Evolutionary conservation across 371 early-diverging fungal species (phyloP).

Genomic region (Umbelopsis sp.): DNA sequence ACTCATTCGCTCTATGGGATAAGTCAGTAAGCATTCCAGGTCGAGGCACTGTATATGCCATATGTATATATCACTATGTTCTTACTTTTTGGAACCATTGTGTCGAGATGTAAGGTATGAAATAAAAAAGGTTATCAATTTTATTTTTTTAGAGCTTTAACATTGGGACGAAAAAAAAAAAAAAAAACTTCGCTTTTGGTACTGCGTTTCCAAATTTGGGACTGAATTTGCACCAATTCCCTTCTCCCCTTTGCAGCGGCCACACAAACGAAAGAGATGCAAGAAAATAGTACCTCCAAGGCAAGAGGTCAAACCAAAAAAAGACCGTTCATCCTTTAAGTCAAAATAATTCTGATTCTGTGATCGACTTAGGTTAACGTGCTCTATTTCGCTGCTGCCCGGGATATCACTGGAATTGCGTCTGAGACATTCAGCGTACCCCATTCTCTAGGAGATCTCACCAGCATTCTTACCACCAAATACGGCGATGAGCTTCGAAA

Average conservation of each 20-base stretch:
- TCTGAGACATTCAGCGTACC: conserved; percentile 43
- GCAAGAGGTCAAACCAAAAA: not conserved
- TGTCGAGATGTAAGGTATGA: not conserved
- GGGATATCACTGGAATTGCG: conserved; percentile 54
- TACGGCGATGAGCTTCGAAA: conserved; percentile 43
- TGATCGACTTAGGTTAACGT: conserved; percentile 37
- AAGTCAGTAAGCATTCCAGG: not conserved
- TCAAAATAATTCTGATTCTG: not conserved
- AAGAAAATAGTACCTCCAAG: not conserved
- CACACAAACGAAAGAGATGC: not conserved
- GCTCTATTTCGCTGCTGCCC: conserved; percentile 67
- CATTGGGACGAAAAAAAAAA: not conserved
- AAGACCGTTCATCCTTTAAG: not conserved
- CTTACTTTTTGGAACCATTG: conserved; percentile 20
- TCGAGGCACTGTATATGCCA: no score
- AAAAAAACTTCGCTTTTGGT: not conserved
- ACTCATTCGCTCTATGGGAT: conserved; percentile 41
- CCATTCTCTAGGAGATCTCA: conserved; percentile 34
- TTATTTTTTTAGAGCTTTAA: not conserved
- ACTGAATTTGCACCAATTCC: not conserved
- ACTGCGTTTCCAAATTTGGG: conserved; percentile 14
- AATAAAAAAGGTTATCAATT: not conserved
- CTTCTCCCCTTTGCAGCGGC: not conserved
- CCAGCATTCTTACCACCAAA: conserved; percentile 32
- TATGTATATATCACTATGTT: not conserved